A percentile compares a stretch with the other conserved stretches of the same genome.
phyloP scores from a whole-genome alignment of 257 asterid genomes.

The Forsythia suspensa region DNA sequence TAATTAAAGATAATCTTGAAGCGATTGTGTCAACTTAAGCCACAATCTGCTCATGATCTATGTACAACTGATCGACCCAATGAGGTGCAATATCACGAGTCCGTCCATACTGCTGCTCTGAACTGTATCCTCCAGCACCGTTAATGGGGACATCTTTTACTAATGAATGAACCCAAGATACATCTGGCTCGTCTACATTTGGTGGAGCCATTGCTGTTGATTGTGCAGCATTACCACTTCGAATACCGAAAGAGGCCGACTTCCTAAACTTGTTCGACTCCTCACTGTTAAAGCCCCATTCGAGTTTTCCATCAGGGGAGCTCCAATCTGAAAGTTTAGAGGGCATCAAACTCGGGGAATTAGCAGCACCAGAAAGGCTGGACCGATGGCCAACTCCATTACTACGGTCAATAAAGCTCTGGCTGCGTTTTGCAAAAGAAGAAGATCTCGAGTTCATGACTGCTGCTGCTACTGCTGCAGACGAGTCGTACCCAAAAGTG shows the following conservation, averaged over 20 bases:
- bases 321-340: conserved; percentile 67
- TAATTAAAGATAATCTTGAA: conserved; percentile 19
- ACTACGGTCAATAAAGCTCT: conserved; percentile 75
- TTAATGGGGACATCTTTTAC: conserved; percentile 62
- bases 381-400: conserved; percentile 34
- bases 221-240: conserved; percentile 21
- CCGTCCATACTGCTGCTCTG: conserved; percentile 40
- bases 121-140: conserved; percentile 28
- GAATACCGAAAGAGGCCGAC: conserved; percentile 57
- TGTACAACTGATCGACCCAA: conserved; percentile 84
- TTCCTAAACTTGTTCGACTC: conserved; percentile 68
- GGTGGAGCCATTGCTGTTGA: conserved; percentile 20
- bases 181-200: conserved; percentile 56
- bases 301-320: conserved; percentile 75
- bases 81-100: conserved; percentile 41
- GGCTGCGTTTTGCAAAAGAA: conserved; percentile 74
- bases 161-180: conserved; percentile 78
- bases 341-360: conserved; percentile 37
- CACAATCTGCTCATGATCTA: conserved; percentile 85
- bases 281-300: conserved; percentile 85
- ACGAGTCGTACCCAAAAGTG: conserved; percentile 65
- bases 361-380: conserved; percentile 25
- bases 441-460: conserved; percentile 89
- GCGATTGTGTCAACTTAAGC: conserved; percentile 38
- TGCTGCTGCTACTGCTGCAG: conserved; percentile 87